A percentile compares a stretch with the other conserved stretches of the same genome.
phyloP scores from a whole-genome alignment of 129 eudicot species.

The Saposhnikovia divaricata region DNA sequence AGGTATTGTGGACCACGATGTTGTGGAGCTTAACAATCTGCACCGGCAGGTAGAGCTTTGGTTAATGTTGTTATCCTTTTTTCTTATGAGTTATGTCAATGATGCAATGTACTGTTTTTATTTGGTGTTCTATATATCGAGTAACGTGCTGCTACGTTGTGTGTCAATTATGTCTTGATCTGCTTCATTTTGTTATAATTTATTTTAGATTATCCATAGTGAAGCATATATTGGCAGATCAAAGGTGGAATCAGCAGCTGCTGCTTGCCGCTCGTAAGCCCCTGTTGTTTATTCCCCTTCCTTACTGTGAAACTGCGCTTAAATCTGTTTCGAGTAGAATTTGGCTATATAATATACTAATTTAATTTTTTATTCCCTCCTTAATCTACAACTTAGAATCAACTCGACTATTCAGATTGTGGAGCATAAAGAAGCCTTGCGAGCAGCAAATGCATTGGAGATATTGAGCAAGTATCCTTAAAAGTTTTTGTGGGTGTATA shows the following conservation, averaged over 20 bases:
- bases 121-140: background rate
- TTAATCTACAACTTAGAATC: conserved; percentile 37
- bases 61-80: background rate
- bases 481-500: background rate
- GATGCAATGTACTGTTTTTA: background rate
- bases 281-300: background rate
- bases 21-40: conserved; percentile 93
- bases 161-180: conserved; percentile 1
- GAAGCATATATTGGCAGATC: conserved; percentile 86
- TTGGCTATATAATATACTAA: background rate
- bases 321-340: background rate
- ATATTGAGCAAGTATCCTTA: conserved; percentile 87
- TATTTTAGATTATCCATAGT: conserved; percentile 66
- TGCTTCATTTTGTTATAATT: background rate
- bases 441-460: conserved; percentile 85
- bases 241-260: conserved; percentile 98
- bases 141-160: background rate
- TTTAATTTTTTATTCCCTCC: background rate
- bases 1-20: conserved; percentile 96
- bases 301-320: background rate
- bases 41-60: conserved; percentile 72
- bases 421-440: conserved; percentile 83
- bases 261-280: conserved; percentile 90
- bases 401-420: conserved; percentile 70
- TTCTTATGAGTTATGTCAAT: background rate